phyloP scores from a whole-genome alignment of 2,329 filamentous ascomycete species.

The Colletotrichum chrysophilum region DNA sequence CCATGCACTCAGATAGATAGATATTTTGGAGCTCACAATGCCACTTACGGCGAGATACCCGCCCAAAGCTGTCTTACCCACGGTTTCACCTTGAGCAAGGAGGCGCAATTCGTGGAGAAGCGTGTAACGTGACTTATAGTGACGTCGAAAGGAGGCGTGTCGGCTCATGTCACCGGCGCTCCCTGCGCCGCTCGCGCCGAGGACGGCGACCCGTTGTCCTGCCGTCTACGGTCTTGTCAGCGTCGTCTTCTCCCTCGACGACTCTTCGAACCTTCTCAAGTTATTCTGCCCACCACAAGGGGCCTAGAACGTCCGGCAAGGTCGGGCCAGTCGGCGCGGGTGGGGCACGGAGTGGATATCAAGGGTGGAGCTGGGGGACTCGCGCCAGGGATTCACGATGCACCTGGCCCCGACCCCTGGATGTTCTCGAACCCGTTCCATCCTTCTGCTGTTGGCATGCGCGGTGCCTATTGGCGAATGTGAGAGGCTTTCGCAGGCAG shows the following conservation, averaged over 20 bases:
- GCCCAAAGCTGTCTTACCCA: not conserved
- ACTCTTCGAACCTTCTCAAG: not conserved
- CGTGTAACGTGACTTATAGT: not conserved
- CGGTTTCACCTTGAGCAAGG: not conserved
- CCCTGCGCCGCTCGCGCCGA: not conserved
- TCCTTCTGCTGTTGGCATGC: not conserved
- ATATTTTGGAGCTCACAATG: not conserved
- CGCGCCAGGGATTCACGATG: not conserved
- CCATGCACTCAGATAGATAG: slow-evolving; percentile 12
- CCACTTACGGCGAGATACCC: not conserved
- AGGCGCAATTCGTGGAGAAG: not conserved
- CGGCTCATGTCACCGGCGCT: not conserved
- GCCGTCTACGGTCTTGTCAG: not conserved
- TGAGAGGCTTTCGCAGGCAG: not conserved
- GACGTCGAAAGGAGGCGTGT: not conserved
- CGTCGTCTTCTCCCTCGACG: not conserved
- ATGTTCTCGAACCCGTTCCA: not conserved
- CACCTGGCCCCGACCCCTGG: not conserved
- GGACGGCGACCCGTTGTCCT: not conserved
- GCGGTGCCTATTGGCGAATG: not conserved
- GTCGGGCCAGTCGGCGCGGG: not conserved
- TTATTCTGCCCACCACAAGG: not conserved
- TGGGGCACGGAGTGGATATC: not conserved
- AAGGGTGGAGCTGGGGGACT: not conserved
- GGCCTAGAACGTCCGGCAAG: not conserved